phyloP scores from a whole-genome alignment of 78 protist species.

The Speleostelium caveatum region DNA sequence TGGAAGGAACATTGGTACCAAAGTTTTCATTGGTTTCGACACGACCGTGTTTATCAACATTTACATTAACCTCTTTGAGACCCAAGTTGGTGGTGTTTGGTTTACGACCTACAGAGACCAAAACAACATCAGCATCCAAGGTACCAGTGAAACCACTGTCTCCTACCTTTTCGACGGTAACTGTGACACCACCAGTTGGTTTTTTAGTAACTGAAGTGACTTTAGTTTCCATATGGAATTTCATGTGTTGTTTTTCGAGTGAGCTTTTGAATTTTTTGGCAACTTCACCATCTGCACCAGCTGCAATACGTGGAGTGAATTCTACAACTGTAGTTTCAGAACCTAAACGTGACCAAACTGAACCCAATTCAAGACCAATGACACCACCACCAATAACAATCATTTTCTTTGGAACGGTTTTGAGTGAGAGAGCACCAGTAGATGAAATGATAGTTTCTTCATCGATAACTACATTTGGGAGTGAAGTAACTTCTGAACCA shows the following conservation, averaged over 20 bases:
- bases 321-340: constrained; percentile 98
- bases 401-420: constrained; percentile 95
- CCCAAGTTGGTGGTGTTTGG: constrained; percentile 96
- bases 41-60: constrained; percentile 88
- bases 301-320: constrained; percentile 90
- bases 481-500: constrained; percentile 92
- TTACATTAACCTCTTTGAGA: constrained; percentile 86
- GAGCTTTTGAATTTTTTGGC: constrained; percentile 86
- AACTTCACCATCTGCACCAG: constrained; percentile 89
- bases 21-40: constrained; percentile 89
- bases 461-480: constrained; percentile 90
- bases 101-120: constrained; percentile 97
- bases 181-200: constrained; percentile 56
- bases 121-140: constrained; percentile 91
- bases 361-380: constrained; percentile 99
- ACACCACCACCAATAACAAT: constrained; percentile 99
- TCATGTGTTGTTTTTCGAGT: constrained; percentile 92
- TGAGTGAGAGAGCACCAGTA: constrained; percentile 97
- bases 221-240: constrained; percentile 92
- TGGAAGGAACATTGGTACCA: constrained; percentile 87
- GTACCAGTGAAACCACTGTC: constrained; percentile 52
- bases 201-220: constrained; percentile 77
- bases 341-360: constrained; percentile 99
- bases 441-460: constrained; percentile 94
- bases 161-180: constrained; percentile 84